These are phyloP conservation scores for Phlegmacium glaucopus DNA, from an alignment of 768 basidiomycete species.

Conservation along the genomic window DNA sequence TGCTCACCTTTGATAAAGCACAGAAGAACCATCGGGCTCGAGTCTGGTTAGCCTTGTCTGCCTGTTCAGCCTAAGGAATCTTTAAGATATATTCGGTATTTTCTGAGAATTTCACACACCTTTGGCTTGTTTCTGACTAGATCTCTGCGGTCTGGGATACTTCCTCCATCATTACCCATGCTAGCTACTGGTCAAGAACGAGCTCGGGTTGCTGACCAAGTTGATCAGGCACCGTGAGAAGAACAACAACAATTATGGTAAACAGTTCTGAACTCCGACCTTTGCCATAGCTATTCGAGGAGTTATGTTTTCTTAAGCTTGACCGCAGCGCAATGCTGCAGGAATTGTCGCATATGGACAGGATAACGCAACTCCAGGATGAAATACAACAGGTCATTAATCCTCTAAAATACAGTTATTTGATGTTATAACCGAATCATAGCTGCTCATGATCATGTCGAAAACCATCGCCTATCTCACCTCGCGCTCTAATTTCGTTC, in stretches of 20 bases:
- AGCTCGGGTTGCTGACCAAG: background rate
- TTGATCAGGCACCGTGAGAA: background rate
- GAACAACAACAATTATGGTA: background rate
- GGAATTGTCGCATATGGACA: conserved; percentile 92
- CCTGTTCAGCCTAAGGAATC: conserved; percentile 63
- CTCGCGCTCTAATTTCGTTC: conserved; percentile 68
- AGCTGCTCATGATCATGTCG: conserved; percentile 90
- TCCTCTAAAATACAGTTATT: background rate
- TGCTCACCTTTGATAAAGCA: conserved; percentile 85
- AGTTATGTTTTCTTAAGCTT: conserved; percentile 14
- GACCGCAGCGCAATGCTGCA: conserved; percentile 79
- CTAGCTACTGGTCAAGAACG: background rate
- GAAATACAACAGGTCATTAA: conserved; percentile 76
- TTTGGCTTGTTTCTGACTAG: conserved; percentile 72
- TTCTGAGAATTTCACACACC: conserved; percentile 29
- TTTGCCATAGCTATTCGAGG: background rate
- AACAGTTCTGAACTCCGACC: background rate
- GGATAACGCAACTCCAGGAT: conserved; percentile 94
- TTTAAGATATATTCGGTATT: conserved; percentile 1
- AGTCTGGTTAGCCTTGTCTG: conserved; percentile 87
- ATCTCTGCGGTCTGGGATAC: conserved; percentile 81
- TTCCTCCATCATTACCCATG: conserved; percentile 91
- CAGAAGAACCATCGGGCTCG: conserved; percentile 91
- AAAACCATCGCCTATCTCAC: conserved; percentile 79
- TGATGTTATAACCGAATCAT: background rate